A percentile compares a stretch with the other conserved stretches of the same genome.
phyloP scores from a whole-genome alignment of 139 green algal genomes.

The Chlamydomonas schloesseri region DNA sequence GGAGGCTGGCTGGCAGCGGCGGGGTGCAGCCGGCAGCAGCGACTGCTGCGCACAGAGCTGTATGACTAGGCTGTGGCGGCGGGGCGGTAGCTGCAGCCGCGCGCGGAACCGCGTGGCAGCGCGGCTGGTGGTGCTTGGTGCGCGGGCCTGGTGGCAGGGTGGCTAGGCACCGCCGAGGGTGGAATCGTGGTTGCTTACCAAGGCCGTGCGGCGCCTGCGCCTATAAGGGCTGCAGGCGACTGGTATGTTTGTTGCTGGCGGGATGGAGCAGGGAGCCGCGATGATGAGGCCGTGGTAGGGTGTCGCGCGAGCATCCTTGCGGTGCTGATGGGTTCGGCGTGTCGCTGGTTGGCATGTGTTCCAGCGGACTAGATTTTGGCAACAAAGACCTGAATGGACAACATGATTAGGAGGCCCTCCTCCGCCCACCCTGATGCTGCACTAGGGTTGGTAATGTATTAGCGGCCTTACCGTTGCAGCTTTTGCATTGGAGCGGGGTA shows the following conservation, averaged over 20 bases:
- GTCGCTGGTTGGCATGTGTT: neutral
- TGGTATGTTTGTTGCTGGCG: neutral
- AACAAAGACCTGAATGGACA: neutral
- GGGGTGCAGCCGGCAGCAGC: slow-evolving; percentile 28
- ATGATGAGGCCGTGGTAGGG: neutral
- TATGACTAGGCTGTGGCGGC: slow-evolving; percentile 39
- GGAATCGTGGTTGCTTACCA: neutral
- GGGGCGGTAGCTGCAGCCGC: neutral
- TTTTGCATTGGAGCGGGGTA: too few relatives aligned
- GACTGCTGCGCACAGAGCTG: slow-evolving; percentile 17
- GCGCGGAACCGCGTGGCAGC: slow-evolving; percentile 7
- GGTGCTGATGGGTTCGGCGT: neutral
- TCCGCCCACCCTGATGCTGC: neutral
- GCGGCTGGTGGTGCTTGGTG: neutral
- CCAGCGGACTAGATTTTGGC: neutral
- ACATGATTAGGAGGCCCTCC: neutral
- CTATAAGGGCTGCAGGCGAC: neutral
- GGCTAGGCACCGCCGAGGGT: neutral
- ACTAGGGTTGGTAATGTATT: too few relatives aligned
- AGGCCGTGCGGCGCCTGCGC: neutral
- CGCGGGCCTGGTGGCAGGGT: neutral
- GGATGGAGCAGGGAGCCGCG: neutral
- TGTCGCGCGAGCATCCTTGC: neutral
- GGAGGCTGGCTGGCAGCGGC: slow-evolving; percentile 38
- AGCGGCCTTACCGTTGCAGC: too few relatives aligned